Evolutionary conservation across 1,284 basidiomycete genomes (phyloP).

Genomic region (Pisolithus thermaeus): DNA sequence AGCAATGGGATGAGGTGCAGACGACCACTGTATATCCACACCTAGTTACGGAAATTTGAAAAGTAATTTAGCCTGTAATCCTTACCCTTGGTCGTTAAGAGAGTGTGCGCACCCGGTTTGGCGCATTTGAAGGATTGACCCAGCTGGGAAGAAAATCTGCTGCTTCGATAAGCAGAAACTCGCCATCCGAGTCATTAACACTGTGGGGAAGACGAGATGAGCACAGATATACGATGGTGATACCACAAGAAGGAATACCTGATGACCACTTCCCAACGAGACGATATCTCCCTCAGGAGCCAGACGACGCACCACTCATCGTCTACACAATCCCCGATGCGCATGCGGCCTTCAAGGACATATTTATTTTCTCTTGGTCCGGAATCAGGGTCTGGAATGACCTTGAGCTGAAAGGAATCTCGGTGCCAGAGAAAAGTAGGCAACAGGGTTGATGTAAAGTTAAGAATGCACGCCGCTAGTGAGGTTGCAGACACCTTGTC

Average conservation of each 20-base stretch:
- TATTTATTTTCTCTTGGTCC: slow-evolving; percentile 33
- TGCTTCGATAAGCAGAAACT: slow-evolving; percentile 95
- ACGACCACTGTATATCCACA: slow-evolving; percentile 83
- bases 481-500: slow-evolving; percentile 61
- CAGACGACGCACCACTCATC: slow-evolving; percentile 96
- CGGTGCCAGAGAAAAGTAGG: slow-evolving; percentile 82
- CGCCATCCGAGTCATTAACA: slow-evolving; percentile 87
- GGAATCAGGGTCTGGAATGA: slow-evolving; percentile 43
- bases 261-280: slow-evolving; percentile 71
- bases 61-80: slow-evolving; percentile 25
- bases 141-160: slow-evolving; percentile 87
- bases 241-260: slow-evolving; percentile 39
- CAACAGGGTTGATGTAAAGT: slow-evolving; percentile 54
- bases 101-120: slow-evolving; percentile 74
- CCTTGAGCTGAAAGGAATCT: slow-evolving; percentile 79
- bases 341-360: slow-evolving; percentile 71
- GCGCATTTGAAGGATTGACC: slow-evolving; percentile 87
- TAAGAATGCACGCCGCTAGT: slow-evolving; percentile 63
- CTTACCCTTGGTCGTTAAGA: slow-evolving; percentile 28
- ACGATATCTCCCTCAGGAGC: slow-evolving; percentile 73
- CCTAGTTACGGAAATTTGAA: slow-evolving; percentile 41
- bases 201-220: slow-evolving; percentile 32
- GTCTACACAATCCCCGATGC: slow-evolving; percentile 90
- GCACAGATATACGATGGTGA: slow-evolving; percentile 3
- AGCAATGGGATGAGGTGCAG: slow-evolving; percentile 83